Evolutionary conservation across 2,329 filamentous ascomycete species (phyloP).

Genomic region (Pyrenophora tritici-repentis): DNA sequence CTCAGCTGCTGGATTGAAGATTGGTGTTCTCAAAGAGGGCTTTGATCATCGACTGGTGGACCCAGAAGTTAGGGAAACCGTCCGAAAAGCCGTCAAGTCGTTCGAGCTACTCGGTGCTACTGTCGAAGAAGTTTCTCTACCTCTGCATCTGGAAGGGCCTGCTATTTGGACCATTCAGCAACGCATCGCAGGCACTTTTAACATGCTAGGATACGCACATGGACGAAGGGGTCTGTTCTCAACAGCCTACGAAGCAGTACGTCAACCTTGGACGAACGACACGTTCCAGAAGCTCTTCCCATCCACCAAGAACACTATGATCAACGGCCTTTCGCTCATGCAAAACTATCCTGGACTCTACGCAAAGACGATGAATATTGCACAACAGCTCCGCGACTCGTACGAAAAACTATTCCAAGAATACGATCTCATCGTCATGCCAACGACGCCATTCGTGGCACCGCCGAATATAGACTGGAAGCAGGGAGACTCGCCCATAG

Average conservation of each 20-base stretch:
- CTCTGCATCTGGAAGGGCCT: constrained; percentile 48
- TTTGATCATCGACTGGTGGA: constrained; percentile 41
- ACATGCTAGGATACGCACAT: constrained; percentile 43
- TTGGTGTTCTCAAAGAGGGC: constrained; percentile 36
- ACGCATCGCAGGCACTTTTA: constrained; percentile 51
- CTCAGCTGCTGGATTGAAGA: constrained; percentile 29
- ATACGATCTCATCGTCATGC: constrained; percentile 51
- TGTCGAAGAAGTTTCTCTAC: constrained; percentile 44
- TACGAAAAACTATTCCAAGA: constrained; percentile 46
- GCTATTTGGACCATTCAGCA: constrained; percentile 44
- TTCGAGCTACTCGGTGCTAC: constrained; percentile 55
- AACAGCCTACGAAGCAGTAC: constrained; percentile 48
- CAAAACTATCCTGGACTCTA: constrained; percentile 47
- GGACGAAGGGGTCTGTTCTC: constrained; percentile 29
- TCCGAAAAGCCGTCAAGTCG: constrained; percentile 47
- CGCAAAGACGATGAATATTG: constrained; percentile 50
- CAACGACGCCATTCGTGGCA: constrained; percentile 41
- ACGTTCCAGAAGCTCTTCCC: constrained; percentile 57
- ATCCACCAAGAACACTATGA: constrained; percentile 54
- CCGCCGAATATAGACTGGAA: constrained; percentile 31
- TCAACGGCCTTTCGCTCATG: constrained; percentile 50
- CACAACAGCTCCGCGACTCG: constrained; percentile 45
- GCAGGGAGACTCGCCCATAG: constrained; percentile 33
- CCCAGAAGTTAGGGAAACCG: constrained; percentile 46
- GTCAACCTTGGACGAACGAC: constrained; percentile 55